phyloP scores from a whole-genome alignment of 345 rosid species.

The Lumnitzera littorea region DNA sequence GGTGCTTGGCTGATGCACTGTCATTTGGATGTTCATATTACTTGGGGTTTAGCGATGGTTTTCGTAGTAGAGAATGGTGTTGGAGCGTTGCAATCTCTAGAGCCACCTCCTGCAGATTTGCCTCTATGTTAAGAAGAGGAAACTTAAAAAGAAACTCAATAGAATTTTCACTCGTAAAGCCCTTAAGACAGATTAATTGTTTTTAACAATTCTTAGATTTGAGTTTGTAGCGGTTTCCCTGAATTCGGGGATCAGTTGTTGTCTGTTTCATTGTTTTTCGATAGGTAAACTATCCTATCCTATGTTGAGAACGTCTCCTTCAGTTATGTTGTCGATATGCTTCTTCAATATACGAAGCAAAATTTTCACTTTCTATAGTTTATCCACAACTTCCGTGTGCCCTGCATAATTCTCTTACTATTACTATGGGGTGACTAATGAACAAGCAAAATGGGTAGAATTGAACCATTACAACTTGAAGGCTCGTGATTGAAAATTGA shows the following conservation, averaged over 20 bases:
- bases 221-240: slow-evolving; percentile 18
- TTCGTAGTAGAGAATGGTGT: slow-evolving; percentile 75
- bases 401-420: too few relatives aligned
- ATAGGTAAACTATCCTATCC: too few relatives aligned
- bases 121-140: slow-evolving; percentile 42
- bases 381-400: too few relatives aligned
- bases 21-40: slow-evolving; percentile 86
- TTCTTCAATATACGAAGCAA: too few relatives aligned
- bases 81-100: slow-evolving; percentile 45
- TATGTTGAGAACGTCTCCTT: background rate
- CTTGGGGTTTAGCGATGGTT: slow-evolving; percentile 85
- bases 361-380: too few relatives aligned
- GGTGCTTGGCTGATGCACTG: slow-evolving; percentile 96
- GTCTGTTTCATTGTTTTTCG: slow-evolving; percentile 10
- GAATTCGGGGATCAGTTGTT: slow-evolving; percentile 26
- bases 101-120: slow-evolving; percentile 64
- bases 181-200: slow-evolving; percentile 10
- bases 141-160: too few relatives aligned
- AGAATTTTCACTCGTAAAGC: slow-evolving; percentile 7
- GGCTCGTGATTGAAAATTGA: too few relatives aligned
- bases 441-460: too few relatives aligned
- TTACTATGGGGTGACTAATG: too few relatives aligned
- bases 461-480: too few relatives aligned
- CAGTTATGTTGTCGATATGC: background rate
- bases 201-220: slow-evolving; percentile 1